Base-by-base conservation (phyloP, 148 eudicot genomes). In the Rhododendron molle region DNA sequence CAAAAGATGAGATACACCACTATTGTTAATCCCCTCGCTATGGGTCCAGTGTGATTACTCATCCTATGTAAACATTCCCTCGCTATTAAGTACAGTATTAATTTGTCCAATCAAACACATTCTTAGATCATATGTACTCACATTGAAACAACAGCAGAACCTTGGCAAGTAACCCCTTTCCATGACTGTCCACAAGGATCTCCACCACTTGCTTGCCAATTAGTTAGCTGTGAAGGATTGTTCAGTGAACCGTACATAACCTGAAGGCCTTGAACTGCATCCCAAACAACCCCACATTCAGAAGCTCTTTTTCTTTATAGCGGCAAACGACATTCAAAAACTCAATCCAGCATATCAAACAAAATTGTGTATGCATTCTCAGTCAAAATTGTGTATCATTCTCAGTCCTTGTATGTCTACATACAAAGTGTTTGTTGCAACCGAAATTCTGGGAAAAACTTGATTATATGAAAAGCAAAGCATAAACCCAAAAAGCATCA, bases 111-210 rank as follows among this genome's bases (percentile, higher is more conserved):
- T 32, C 30, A 32, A 13, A 71, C 18, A 71, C 18, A 47, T 34
- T 16, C n/a, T 62, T 60, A 72, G 36, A 58, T 79, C 38, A 34
- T 52, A 65, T 7, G 47, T 3, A 85, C 95, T 87, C 89, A 97
- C 99, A 97, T 79, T 60, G 98, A 92, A 88, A 92, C 95, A 73
- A 97, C 98, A 72, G 98, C 91, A 50, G 98, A 92, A 81, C 95
- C 98, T 79, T 94, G 92, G 86, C 99, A 97, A 65, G 87, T 88
- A 76, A 97, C 89, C 80, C 99, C 99, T 87, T 87, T 92, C 99
- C 99, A 97, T 71, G 99, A 94, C 89, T 95, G 95, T 80, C 92
- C 95, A 92, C 99, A 97, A 7, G 99, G 99, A 86, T 97, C 99
- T 67, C 98, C 98, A 58, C 92, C 95, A 90, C 86, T 91, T 3